Evolutionary conservation across 2,329 filamentous ascomycete species (phyloP).

Genomic region (Zopfia rhizophila): DNA sequence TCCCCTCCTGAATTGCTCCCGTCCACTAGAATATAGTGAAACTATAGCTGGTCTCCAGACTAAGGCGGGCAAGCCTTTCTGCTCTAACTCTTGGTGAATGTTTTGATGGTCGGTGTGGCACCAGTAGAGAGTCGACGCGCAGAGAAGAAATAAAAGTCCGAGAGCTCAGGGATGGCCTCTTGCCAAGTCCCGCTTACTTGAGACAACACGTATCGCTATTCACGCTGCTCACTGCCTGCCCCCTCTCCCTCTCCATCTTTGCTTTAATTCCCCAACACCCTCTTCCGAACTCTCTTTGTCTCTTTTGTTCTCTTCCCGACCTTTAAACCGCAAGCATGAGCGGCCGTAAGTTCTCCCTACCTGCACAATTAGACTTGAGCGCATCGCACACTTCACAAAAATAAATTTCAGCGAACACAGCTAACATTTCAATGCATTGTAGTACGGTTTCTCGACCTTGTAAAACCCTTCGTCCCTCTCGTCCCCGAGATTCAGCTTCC

Average conservation of each 20-base stretch:
- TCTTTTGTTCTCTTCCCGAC: conserved; percentile 45
- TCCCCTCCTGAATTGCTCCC: no score
- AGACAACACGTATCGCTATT: conserved; percentile 44
- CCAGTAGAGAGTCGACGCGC: no score
- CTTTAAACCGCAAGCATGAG: conserved; percentile 63
- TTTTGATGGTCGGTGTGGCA: no score
- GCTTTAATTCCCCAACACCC: conserved; percentile 33
- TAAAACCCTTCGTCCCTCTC: conserved; percentile 99
- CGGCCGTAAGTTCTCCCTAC: conserved; percentile 62
- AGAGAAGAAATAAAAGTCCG: no score
- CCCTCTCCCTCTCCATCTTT: conserved; percentile 43
- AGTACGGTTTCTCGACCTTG: conserved; percentile 99
- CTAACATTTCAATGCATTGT: conserved; percentile 36
- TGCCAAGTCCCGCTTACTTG: no score
- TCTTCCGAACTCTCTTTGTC: conserved; percentile 43
- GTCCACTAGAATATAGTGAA: no score
- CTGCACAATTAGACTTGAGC: conserved; percentile 35
- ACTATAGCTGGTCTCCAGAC: no score
- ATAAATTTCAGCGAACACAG: conserved; percentile 20
- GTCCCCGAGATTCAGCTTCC: conserved; percentile 89
- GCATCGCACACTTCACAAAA: conserved; percentile 14
- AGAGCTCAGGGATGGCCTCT: no score
- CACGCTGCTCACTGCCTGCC: conserved; percentile 31
- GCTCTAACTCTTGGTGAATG: no score
- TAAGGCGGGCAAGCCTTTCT: no score